Base-by-base conservation (phyloP, 306 rosid species). In the Sicyos baderoa region DNA sequence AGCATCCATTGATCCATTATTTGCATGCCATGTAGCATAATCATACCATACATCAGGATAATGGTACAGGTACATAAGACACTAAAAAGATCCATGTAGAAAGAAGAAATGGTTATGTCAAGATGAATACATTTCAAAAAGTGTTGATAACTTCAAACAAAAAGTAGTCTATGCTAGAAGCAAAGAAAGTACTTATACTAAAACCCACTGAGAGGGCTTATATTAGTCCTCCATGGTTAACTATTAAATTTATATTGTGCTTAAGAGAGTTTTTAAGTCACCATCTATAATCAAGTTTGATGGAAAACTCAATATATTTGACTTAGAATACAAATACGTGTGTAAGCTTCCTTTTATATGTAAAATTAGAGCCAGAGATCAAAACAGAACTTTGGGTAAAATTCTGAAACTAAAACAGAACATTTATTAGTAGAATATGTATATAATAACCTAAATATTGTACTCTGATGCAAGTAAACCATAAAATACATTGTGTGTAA, bases 1-100 rank as follows among this genome's bases (percentile, higher is more conserved):
- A 60, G 97, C 85, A 79, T 93, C 98, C 78, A 86, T 76, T 11
- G 88, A 86, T 77, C 96, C 96, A 82, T 84, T 76, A 85, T 85
- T 89, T 78, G 97, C 95, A 86, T 84, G 96, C 98, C 96, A 93
- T 74, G 81, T 85, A 45, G 97, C 98, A 82, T 86, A 89, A 84
- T 93, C 97, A 70, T 87, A 88, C 96, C 98, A 93, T 81, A 88
- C 73, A 81, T 93, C 98, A 78, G 96, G 94, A 83, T 89, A 89
- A 81, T 93, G 98, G 86, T 89, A 88, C 77, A 93, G 76, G 83
- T 88, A 85, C 98, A 93, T 93, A 81, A 93, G 86, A 84, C 93
- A 89, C 98, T 92, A 88, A 79, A 76, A 69, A 81, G 73, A 79
- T 22, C 63, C 73, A 74, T 79, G 82, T 44, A 79, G 86, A 50